Evolutionary conservation across 768 basidiomycete species (phyloP), one percentile per base, ranked within the genome.

Genomic region (Trametes meyenii): DNA sequence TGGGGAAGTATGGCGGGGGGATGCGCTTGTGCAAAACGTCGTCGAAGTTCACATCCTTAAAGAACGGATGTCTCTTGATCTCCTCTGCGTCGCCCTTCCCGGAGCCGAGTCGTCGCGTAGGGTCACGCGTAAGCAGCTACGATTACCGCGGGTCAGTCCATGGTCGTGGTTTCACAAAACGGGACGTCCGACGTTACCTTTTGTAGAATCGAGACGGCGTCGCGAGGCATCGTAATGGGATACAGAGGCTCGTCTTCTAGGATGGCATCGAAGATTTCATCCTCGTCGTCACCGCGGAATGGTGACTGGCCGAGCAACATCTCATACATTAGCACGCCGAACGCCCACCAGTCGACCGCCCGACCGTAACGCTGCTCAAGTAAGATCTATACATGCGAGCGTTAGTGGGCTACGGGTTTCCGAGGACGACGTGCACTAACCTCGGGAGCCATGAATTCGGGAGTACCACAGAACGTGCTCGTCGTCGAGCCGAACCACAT

Each of bases 321-420:
- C 77, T 99, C 97, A 73, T 99, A 99, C 24, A 91, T 98, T 68
- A 99, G 77, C 4, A 99, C 97, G 65, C 97, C 97, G 73, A 98
- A 98, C 13, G 97, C 97, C 97, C 97, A 99, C 97, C 97, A 99
- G 72, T 99, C 97, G 43, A 99, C 97, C 12, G 97, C 96, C 40
- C 95, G 93, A 11, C 95, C 96, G 69, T 99, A 99, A 49, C 95
- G 91, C 77, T 98, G 97, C 77, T 99, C 97, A n/a, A 98, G 84
- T 55, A 99, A 81, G 74, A 99, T 99, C 96, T 98, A 13, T 10
- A 63, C 6, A 29, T 17, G 16, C 11, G 35, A 60, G 7, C 7
- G n/a, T 29, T 10, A 33, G 26, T 1, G 21, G n/a, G 17, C 17
- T 1, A 35, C 1, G 35, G 21, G 8, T 17, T n/a, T 19, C 8